A percentile compares a stretch with the other conserved stretches of the same genome.
These are phyloP conservation scores for Mycena sp. DNA, from an alignment of 1,284 basidiomycete species.

Conservation along the genomic window DNA sequence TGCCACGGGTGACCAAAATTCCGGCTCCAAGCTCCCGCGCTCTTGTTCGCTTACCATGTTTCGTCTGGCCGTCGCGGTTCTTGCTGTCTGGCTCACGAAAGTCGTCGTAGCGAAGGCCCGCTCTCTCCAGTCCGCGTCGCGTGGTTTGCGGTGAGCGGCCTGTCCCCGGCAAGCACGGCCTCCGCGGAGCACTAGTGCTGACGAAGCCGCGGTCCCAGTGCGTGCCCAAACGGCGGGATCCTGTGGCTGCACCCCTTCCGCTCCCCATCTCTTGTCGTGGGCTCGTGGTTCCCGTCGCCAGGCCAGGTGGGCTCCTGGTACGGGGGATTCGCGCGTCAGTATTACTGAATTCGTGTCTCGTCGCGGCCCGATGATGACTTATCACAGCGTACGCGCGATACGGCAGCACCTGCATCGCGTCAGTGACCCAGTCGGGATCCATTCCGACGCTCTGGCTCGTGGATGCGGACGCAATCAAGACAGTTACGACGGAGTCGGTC, in stretches of 20 bases:
- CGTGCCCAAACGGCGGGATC: conserved; percentile 1
- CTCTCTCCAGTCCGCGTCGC: not conserved
- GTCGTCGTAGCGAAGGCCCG: not conserved
- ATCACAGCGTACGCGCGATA: conserved; percentile 41
- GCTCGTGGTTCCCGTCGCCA: conserved; percentile 43
- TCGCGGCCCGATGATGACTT: too few relatives aligned
- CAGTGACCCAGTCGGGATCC: conserved; percentile 40
- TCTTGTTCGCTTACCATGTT: too few relatives aligned
- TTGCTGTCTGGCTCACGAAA: conserved; percentile 12
- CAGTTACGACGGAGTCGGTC: conserved; percentile 40
- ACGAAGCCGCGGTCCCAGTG: not conserved
- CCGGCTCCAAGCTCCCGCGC: too few relatives aligned
- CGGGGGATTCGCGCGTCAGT: conserved; percentile 46
- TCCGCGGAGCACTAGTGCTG: not conserved
- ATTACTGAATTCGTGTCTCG: not conserved
- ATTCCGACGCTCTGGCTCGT: conserved; percentile 49
- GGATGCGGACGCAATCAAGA: conserved; percentile 52
- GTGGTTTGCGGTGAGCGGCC: not conserved
- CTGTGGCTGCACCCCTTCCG: conserved; percentile 46
- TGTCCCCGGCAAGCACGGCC: not conserved
- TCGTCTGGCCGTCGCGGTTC: not conserved
- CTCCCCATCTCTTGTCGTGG: conserved; percentile 35
- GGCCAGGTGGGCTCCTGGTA: conserved; percentile 44
- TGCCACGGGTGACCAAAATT: too few relatives aligned
- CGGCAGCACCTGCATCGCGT: conserved; percentile 48